Conservation (phyloP, 2,329 filamentous ascomycete genomes). For the Teratosphaeria gauchensis region DNA sequence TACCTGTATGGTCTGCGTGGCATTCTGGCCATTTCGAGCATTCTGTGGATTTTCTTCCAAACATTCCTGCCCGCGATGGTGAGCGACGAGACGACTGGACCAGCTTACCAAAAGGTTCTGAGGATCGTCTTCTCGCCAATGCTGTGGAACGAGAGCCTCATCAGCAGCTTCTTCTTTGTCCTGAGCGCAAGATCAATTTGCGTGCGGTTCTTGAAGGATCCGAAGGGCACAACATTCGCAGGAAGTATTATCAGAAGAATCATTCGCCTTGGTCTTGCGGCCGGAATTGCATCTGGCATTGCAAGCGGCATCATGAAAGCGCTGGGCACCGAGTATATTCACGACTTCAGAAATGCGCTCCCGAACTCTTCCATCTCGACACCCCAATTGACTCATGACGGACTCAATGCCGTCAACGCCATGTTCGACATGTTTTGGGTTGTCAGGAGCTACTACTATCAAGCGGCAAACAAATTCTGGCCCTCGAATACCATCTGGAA, state of each 20-base stretch:
- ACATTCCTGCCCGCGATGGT: conserved; percentile 36
- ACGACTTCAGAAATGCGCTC: conserved; percentile 28
- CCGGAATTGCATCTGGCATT: conserved; percentile 32
- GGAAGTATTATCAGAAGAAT: conserved; percentile 34
- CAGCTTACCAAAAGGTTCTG: conserved; percentile 26
- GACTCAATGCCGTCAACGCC: conserved; percentile 36
- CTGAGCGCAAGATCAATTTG: conserved; percentile 36
- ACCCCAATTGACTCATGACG: conserved; percentile 26
- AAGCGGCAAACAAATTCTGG: conserved; percentile 35
- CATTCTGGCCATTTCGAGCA: conserved; percentile 33
- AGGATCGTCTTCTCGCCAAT: conserved; percentile 37
- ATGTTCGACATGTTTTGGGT: conserved; percentile 40
- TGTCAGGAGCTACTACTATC: conserved; percentile 27
- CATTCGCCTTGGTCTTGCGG: conserved; percentile 34
- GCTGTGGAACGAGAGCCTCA: conserved; percentile 37
- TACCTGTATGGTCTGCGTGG: conserved; percentile 38
- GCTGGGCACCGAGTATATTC: conserved; percentile 26
- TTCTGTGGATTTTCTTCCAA: conserved; percentile 38
- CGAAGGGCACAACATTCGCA: conserved; percentile 27
- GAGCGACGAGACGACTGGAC: conserved; percentile 26
- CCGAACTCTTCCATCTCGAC: conserved; percentile 29
- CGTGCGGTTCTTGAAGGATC: conserved; percentile 33
- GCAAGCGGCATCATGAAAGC: conserved; percentile 28
- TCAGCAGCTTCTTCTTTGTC: conserved; percentile 38
- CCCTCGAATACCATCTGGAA: conserved; percentile 39